Base-by-base conservation (phyloP, 495 filamentous ascomycete genomes). In the Aspergillus sparsus region DNA sequence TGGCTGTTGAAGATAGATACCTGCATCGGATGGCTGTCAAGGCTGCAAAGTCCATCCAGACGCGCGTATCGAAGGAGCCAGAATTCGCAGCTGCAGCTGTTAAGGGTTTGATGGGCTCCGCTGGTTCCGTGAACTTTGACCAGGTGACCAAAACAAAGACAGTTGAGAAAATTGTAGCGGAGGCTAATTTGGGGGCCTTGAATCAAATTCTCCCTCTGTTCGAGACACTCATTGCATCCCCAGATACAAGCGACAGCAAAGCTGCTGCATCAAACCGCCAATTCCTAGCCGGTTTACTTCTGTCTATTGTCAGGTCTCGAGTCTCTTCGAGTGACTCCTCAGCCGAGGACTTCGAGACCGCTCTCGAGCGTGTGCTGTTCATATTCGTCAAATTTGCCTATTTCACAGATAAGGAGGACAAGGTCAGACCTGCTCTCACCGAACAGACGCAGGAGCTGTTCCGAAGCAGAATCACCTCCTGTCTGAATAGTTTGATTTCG, bases 101-200 rank as follows among this genome's bases (percentile, higher is more conserved):
- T 18, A 76, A 77, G 1, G 81, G 83, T 15, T 74, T 98, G 8
- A 81, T 93, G 51, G 81, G 83, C 44, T 83, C 86, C 44, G 71
- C 85, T 39, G 92, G 90, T 3, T 78, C 82, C 0, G 81, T 91
- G 52, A 90, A 87, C 70, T 95, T 98, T 68, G 95, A 98, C 69
- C 84, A 89, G 34, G 75, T 87, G 16, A 96, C 92, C 7, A 96
- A 89, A 70, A 91, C 89, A 1, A 97, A 96, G 76, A 96, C 90
- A 0, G 74, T 97, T 0, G 90, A 93, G 62, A 87, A 83, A 62
- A 77, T 97, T 4, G 72, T 97, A 4, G 76, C 83, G 44, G 75
- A 81, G 51, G 84, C 87, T 2, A 84, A 87, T 61, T 71, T 79
- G 18, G 69, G 78, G 6, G 72, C 78, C 6, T 53, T 81, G 56